Evolutionary conservation across 768 basidiomycete species (phyloP), one percentile per base, ranked within the genome.

Genomic region (Serendipita sp.): DNA sequence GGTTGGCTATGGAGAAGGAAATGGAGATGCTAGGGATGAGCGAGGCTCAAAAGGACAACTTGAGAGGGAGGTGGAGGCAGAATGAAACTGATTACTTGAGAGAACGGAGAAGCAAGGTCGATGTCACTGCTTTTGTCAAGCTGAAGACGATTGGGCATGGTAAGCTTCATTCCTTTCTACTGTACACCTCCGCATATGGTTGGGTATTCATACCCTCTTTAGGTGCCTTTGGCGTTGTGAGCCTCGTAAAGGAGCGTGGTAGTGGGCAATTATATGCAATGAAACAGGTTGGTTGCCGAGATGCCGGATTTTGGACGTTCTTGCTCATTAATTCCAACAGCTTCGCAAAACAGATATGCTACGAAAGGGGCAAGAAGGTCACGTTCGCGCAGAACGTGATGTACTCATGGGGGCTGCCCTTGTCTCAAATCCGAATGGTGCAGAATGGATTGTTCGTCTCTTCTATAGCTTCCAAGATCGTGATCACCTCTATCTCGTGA

Each of bases 181-280:
- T n/a, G 63, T 63, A 31, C 45, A 73, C 70, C 40, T 37, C 18
- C 11, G 29, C 40, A 11, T 60, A 37, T 10, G 16, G 1, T 31
- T 23, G 1, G 23, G 23, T 23, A 23, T 23, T 23, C 23, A 23
- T 23, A 23, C 23, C 23, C 1, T 34, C 33, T 60, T 66, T 73
- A 87, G 91, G 91, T 69, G 94, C 94, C 8, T 97, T 99, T 75
- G 95, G 94, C 0, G 94, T 97, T 50, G 95, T 99, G 16, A 88
- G 86, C 8, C 82, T 99, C 60, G 95, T 96, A 44, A 83, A 79
- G 73, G 92, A 97, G 74, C 82, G 81, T 69, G 78, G 81, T 29
- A 82, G 84, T 3, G 88, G 90, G 16, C 81, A 83, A 66, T 77
- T 97, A 52, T 97, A 85, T 71, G 93, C 93, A 63, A 97, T 99